Percentiles rank a stretch among this genome's conserved stretches.
phyloP scores from a whole-genome alignment of 78 protist genomes.

The Dictyostelium firmibasis region DNA sequence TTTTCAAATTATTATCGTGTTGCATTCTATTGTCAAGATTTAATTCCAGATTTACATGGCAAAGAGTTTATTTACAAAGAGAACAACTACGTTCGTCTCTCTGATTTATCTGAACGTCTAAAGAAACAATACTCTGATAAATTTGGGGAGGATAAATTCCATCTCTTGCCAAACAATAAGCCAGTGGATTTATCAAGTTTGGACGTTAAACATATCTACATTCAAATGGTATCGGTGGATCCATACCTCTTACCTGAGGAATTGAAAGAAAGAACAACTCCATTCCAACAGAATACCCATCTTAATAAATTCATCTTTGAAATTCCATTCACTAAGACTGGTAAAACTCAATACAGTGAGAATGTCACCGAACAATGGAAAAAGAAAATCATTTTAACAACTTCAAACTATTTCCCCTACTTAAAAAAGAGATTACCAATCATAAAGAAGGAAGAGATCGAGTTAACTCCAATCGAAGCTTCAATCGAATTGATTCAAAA shows the following conservation, averaged over 20 bases:
- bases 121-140: constrained; percentile 53
- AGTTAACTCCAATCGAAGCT: constrained; percentile 80
- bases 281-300: constrained; percentile 72
- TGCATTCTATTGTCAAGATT: constrained; percentile 50
- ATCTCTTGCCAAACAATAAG: constrained; percentile 65
- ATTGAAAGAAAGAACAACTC: constrained; percentile 11
- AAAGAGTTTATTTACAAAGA: constrained; percentile 78
- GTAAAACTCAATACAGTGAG: constrained; percentile 56
- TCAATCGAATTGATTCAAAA: constrained; percentile 66
- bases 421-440: constrained; percentile 57
- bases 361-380: constrained; percentile 70
- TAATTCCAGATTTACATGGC: constrained; percentile 60
- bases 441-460: constrained; percentile 52
- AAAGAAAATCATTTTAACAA: constrained; percentile 52
- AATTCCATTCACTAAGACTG: constrained; percentile 67
- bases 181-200: constrained; percentile 11
- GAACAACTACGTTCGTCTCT: constrained; percentile 25
- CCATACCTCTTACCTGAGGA: constrained; percentile 45
- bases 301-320: constrained; percentile 64
- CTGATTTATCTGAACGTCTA: constrained; percentile 68
- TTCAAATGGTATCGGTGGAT: constrained; percentile 67
- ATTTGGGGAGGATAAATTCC: constrained; percentile 68
- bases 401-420: constrained; percentile 76
- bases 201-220: constrained; percentile 14
- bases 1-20: constrained; percentile 81